Evolutionary conservation across 2,329 filamentous ascomycete species (phyloP).

Genomic region (Colletotrichum tropicicola): DNA sequence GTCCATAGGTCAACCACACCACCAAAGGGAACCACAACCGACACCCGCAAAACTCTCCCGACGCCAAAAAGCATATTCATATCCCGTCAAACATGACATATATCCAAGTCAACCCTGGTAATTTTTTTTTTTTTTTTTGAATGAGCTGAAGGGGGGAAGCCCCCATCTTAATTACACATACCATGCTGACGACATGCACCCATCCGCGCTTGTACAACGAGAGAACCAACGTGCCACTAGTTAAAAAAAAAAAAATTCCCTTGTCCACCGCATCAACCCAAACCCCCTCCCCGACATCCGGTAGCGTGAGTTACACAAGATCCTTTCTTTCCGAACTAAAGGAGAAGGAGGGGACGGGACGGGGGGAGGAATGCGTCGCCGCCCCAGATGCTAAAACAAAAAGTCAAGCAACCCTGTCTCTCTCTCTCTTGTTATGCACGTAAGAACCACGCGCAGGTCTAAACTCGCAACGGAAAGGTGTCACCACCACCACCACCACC

Average conservation of each 20-base stretch:
- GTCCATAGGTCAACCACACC: too few species aligned
- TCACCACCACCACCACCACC: constrained; percentile 5
- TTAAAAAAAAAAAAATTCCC: background rate
- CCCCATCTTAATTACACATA: too few species aligned
- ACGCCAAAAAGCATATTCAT: too few species aligned
- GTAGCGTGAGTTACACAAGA: constrained; percentile 27
- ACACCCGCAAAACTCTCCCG: too few species aligned
- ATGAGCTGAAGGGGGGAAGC: too few species aligned
- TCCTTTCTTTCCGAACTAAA: constrained; percentile 2
- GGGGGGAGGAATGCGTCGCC: background rate
- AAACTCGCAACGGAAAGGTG: constrained; percentile 22
- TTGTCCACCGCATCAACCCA: background rate
- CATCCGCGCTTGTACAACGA: too few species aligned
- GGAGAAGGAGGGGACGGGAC: background rate
- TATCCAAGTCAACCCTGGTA: too few species aligned
- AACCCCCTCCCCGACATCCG: background rate
- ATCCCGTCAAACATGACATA: too few species aligned
- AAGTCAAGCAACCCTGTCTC: constrained; percentile 2
- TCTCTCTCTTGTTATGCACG: background rate
- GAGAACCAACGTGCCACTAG: background rate
- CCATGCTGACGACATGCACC: too few species aligned
- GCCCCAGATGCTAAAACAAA: background rate
- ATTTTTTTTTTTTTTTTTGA: too few species aligned
- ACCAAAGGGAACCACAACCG: too few species aligned
- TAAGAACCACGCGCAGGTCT: constrained; percentile 14